These are phyloP conservation scores for Casaregolazyma suthepensis DNA, from an alignment of 1,139 yeast genomes.

Conservation along the genomic window DNA sequence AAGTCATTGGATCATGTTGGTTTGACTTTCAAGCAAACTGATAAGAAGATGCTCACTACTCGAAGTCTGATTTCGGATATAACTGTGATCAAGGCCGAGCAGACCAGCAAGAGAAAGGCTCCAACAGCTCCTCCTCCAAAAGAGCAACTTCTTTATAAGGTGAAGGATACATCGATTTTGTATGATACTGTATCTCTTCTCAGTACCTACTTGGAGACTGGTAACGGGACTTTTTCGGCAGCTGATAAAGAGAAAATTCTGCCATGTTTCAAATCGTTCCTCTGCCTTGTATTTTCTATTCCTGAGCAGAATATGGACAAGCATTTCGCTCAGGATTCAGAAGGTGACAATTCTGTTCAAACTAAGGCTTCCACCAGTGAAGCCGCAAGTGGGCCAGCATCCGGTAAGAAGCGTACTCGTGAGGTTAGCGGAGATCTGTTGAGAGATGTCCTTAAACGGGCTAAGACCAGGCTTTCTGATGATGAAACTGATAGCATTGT, in stretches of 20 bases:
- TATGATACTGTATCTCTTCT: conserved; percentile 68
- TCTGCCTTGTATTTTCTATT: conserved; percentile 62
- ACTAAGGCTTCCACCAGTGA: conserved; percentile 23
- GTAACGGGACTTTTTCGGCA: conserved; percentile 64
- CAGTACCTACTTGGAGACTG: conserved; percentile 60
- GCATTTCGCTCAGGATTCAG: conserved; percentile 16
- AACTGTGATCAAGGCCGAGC: conserved; percentile 87
- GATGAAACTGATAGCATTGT: conserved; percentile 21
- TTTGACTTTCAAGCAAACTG: conserved; percentile 91
- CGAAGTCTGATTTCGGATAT: conserved; percentile 88
- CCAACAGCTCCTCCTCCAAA: conserved; percentile 89
- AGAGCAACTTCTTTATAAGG: conserved; percentile 65
- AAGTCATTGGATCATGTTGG: conserved; percentile 95
- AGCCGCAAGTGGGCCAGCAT: conserved; percentile 23
- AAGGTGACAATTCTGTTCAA: conserved; percentile 18
- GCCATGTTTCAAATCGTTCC: conserved; percentile 64
- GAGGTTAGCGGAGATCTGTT: conserved; percentile 46
- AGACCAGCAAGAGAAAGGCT: conserved; percentile 68
- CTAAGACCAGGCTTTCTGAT: conserved; percentile 31
- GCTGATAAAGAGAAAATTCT: conserved; percentile 76
- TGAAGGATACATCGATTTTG: conserved; percentile 62
- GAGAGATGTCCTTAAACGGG: conserved; percentile 65
- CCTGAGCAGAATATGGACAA: conserved; percentile 22
- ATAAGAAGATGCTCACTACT: conserved; percentile 83
- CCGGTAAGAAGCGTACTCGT: conserved; percentile 38